These are phyloP conservation scores for Arthrobotrys iridis DNA, from an alignment of 2,329 filamentous ascomycete species.

Conservation along the genomic window DNA sequence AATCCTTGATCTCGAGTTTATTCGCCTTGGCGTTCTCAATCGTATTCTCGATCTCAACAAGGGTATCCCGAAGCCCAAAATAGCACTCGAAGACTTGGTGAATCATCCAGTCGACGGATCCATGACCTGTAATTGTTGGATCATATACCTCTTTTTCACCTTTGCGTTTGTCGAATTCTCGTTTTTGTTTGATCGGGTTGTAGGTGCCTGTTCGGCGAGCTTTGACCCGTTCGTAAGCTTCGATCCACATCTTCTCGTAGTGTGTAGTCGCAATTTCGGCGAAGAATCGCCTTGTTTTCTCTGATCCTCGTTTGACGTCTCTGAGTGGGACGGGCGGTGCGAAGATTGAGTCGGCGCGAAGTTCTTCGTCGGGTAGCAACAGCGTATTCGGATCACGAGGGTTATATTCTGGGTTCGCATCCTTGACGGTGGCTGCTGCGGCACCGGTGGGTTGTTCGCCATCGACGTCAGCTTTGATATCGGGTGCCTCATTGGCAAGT, in stretches of 20 bases:
- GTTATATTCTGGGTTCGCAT: not conserved
- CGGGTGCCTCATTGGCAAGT: not conserved
- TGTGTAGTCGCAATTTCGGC: not conserved
- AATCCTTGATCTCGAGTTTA: not conserved
- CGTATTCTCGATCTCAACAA: not conserved
- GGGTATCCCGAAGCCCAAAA: not conserved
- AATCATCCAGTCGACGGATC: slow-evolving; percentile 24
- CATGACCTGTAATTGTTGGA: not conserved
- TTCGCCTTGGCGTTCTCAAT: not conserved
- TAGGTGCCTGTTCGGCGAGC: not conserved
- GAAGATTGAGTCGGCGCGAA: slow-evolving; percentile 14
- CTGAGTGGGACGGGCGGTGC: not conserved
- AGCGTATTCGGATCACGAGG: not conserved
- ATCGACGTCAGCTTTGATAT: no score
- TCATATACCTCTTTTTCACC: slow-evolving; percentile 26
- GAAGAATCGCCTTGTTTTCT: not conserved
- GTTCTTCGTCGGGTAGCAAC: not conserved
- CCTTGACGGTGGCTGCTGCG: not conserved
- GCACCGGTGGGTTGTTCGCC: not conserved
- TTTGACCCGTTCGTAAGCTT: slow-evolving; percentile 16
- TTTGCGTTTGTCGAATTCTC: slow-evolving; percentile 1
- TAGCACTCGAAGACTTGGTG: slow-evolving; percentile 46
- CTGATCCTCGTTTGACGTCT: not conserved
- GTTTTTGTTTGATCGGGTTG: slow-evolving; percentile 15
- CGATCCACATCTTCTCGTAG: slow-evolving; percentile 25